Base-by-base conservation (phyloP, 1,139 yeast species). In the Blastobotrys arbuscula region DNA sequence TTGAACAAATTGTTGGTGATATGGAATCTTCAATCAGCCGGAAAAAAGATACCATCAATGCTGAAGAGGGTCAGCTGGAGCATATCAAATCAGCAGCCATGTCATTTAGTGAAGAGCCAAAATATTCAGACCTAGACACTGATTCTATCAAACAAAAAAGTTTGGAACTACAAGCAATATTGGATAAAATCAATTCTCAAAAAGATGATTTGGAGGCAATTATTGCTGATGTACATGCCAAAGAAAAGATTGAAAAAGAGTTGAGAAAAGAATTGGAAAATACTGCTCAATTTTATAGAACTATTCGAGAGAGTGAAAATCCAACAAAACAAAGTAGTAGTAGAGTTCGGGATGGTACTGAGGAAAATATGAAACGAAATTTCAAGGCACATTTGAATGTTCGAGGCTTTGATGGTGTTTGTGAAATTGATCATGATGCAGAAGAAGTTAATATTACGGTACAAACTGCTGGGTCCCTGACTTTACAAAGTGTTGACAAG, bases 321-420 rank as follows among this genome's bases (percentile, higher is more conserved):
- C 31, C 18, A 18, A 24, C 33, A 13, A 15, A 33, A 6, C 15
- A 8, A 10, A 15, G 13, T 13, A 57, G 54, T 42, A 38, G 50
- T 3, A 16, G 18, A 28, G 38, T 41, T 10, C 38, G 19, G 5
- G 13, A 41, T 2, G 24, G 23, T 15, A 23, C 37, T 16, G 28
- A 19, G 13, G 8, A 6, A 23, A 42, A 7, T 13, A 31, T 42
- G n/a, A 23, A 41, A 15, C 41, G 42, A 15, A 45, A 44, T 12
- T 70, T 68, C 52, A 36, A 38, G 13, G 39, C 50, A 10, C 59
- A 62, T 43, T 57, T 72, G 30, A 48, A 51, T 4, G 55, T 55
- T 39, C 78, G 97, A 65, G 88, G 88, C 2, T 89, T 85, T 62
- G 74, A 76, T 16, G 98, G 98, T 13, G 72, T 75, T 36, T 70